Conservation (phyloP, 495 filamentous ascomycete species). For the Aspergillus asperescens region DNA sequence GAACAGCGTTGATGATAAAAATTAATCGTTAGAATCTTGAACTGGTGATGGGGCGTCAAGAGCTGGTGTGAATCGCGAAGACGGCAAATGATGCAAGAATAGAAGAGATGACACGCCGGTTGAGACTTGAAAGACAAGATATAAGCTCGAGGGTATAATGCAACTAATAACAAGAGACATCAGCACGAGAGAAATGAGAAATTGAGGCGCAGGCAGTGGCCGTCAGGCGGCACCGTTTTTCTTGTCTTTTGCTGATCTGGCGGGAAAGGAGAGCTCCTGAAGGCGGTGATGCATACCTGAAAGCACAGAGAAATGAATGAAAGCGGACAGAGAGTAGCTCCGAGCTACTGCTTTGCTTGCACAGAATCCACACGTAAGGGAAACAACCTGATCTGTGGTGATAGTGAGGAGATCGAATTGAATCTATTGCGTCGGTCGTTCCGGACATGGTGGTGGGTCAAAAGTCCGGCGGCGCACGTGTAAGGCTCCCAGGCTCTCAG, state of each 20-base stretch:
- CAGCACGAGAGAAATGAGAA: constrained; percentile 7
- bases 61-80: constrained; percentile 7
- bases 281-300: constrained; percentile 6
- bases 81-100: neutral
- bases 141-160: constrained; percentile 12
- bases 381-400: neutral
- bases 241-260: constrained; percentile 2
- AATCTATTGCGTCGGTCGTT: constrained; percentile 8
- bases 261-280: neutral
- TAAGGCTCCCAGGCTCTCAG: neutral
- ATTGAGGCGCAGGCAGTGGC: constrained; percentile 13
- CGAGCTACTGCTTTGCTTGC: neutral
- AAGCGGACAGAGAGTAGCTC: neutral
- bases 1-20: neutral
- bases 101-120: neutral
- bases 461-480: constrained; percentile 11
- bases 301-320: neutral
- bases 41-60: neutral
- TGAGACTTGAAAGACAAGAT: constrained; percentile 4
- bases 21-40: neutral
- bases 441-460: constrained; percentile 1
- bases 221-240: constrained; percentile 26
- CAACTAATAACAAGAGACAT: neutral
- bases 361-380: neutral
- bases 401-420: neutral